phyloP scores from a whole-genome alignment of 2,329 filamentous ascomycete genomes.

The Aspergillus felis region DNA sequence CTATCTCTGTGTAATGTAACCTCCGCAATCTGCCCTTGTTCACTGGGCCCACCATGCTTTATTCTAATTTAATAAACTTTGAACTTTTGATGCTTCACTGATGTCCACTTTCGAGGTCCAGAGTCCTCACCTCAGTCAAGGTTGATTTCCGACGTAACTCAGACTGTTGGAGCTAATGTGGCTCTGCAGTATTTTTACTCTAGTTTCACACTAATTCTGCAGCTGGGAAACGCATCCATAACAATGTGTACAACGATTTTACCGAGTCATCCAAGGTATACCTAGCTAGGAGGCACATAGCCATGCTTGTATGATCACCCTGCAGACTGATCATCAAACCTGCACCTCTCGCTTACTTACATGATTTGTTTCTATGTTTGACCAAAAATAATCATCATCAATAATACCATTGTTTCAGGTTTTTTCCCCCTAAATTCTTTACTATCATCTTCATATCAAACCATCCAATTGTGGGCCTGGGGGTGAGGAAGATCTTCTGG shows the following conservation, averaged over 20 bases:
- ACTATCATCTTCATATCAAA: neutral
- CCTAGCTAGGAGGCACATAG: slow-evolving; percentile 9
- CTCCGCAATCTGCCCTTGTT: neutral
- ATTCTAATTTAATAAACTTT: neutral
- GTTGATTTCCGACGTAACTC: neutral
- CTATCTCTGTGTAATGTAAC: neutral
- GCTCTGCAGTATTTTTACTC: neutral
- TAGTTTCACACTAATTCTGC: neutral
- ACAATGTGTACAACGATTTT: neutral
- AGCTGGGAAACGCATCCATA: neutral
- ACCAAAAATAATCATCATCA: slow-evolving; percentile 3
- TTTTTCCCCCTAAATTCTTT: neutral
- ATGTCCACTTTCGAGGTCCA: neutral
- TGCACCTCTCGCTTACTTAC: slow-evolving; percentile 3
- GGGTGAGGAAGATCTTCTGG: neutral
- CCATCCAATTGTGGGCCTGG: neutral
- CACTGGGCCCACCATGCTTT: neutral
- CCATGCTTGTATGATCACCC: slow-evolving; percentile 16
- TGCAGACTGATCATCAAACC: slow-evolving; percentile 13
- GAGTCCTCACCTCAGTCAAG: neutral
- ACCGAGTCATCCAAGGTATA: neutral
- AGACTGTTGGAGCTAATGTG: neutral
- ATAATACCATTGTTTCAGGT: neutral
- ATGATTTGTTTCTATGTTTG: neutral
- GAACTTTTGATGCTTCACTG: neutral